A percentile compares a stretch with the other conserved stretches of the same genome.
Conservation (phyloP, 2,329 filamentous ascomycete species). For the Pseudonectria buxi region DNA sequence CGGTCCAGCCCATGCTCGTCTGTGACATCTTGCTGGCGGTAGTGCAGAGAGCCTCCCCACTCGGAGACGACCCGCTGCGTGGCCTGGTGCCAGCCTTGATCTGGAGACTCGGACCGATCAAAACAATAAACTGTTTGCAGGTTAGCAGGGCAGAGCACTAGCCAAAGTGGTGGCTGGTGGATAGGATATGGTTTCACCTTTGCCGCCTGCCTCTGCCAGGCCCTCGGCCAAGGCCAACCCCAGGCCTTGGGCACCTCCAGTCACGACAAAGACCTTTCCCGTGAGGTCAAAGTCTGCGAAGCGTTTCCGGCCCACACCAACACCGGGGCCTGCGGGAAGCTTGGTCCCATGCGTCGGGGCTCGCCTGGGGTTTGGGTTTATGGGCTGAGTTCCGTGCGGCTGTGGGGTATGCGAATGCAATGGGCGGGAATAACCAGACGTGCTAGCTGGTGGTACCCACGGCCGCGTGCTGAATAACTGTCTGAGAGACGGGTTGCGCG, state of each 20-base stretch:
- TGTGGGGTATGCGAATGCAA: constrained; percentile 2
- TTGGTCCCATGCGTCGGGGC: constrained; percentile 7
- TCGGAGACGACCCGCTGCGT: constrained; percentile 55
- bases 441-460: background rate
- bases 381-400: constrained; percentile 14
- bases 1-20: constrained; percentile 53
- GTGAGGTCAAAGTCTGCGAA: constrained; percentile 63
- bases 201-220: constrained; percentile 68
- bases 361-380: constrained; percentile 19
- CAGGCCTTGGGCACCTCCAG: constrained; percentile 64
- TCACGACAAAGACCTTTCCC: constrained; percentile 63
- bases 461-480: background rate
- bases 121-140: constrained; percentile 46
- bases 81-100: constrained; percentile 53
- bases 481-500: background rate
- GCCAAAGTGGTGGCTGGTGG: too few species aligned
- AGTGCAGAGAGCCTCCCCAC: constrained; percentile 57
- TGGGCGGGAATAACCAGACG: background rate
- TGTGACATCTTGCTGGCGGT: constrained; percentile 61
- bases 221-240: constrained; percentile 70
- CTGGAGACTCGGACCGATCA: constrained; percentile 44
- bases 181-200: constrained; percentile 30
- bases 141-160: background rate
- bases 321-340: constrained; percentile 6
- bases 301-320: constrained; percentile 26